Base-by-base conservation (phyloP, 2,329 filamentous ascomycete species). In the Alternaria triticina region DNA sequence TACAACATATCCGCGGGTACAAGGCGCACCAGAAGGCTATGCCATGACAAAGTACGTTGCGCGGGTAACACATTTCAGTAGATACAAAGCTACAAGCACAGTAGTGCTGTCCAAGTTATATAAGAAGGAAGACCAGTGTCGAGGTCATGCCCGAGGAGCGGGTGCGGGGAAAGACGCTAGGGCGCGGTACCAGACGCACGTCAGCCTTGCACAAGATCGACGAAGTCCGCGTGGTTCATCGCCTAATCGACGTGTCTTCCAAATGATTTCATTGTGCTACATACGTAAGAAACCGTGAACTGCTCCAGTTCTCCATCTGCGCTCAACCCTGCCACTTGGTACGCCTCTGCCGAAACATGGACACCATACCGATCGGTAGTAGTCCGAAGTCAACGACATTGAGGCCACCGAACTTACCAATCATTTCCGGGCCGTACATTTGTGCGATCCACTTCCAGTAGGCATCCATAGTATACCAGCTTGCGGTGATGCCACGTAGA, bases 361-460 rank as follows among this genome's bases (percentile, higher is more conserved):
- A 74, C 3, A 80, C 76, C 75, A 80, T 79, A 2, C 77, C 77
- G 47, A 79, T 77, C 2, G 78, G 77, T 54, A 80, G 49, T 68
- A 77, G 59, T 0, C 75, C 75, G 20, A 66, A 66, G 36, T 80
- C 77, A 6, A 80, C 77, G 1, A 79, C 68, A 56, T 70, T 76
- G 25, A 80, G 68, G 3, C 77, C 73, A 0, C 77, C 78, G 66
- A 80, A 80, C 57, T 57, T 67, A 8, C 69, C 67, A 27, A 74
- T 67, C 70, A 80, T 79, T 45, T 79, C 76, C 7, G 72, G 72
- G 5, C 76, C 76, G 61, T 80, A 79, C 72, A 79, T 73, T 61
- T 78, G 71, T n/a, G 74, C 68, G 47, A 78, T 67, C 74, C 77
- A 80, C 56, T 75, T 79, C 76, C 76, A 79, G 52, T 80, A 80